These are phyloP conservation scores for Clitopilus passeckerianus DNA, from an alignment of 768 basidiomycete genomes.

Conservation along the genomic window DNA sequence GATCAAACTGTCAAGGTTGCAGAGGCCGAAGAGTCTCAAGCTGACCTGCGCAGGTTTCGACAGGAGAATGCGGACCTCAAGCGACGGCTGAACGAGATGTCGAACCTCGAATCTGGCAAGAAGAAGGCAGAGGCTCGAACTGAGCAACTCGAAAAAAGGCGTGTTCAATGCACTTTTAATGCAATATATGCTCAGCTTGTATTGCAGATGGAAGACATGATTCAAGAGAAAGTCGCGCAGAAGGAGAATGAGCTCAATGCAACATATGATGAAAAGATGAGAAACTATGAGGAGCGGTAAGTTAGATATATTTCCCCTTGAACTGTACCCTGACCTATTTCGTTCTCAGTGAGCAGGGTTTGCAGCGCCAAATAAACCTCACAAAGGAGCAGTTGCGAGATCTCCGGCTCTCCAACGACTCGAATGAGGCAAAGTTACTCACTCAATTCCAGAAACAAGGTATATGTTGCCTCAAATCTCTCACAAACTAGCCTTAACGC, in stretches of 20 bases:
- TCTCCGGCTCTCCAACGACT: conserved; percentile 86
- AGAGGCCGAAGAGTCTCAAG: conserved; percentile 74
- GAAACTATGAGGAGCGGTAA: conserved; percentile 95
- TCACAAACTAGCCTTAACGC: not conserved
- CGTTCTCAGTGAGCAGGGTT: conserved; percentile 74
- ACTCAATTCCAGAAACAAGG: conserved; percentile 91
- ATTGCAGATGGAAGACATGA: conserved; percentile 89
- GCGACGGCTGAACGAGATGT: conserved; percentile 60
- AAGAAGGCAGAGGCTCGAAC: conserved; percentile 71
- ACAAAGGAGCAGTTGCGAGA: conserved; percentile 87
- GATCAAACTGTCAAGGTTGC: conserved; percentile 91
- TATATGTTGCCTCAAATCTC: conserved; percentile 26
- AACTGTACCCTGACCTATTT: not conserved
- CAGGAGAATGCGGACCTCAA: conserved; percentile 83
- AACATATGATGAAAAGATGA: conserved; percentile 91
- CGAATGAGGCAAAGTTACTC: conserved; percentile 86
- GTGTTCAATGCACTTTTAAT: conserved; percentile 9
- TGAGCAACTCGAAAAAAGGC: conserved; percentile 86
- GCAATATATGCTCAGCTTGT: conserved; percentile 3
- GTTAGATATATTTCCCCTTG: conserved; percentile 12
- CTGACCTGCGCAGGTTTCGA: conserved; percentile 64
- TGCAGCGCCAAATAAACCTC: conserved; percentile 87
- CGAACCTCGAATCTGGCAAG: conserved; percentile 61
- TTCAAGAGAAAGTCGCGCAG: conserved; percentile 81
- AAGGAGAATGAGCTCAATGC: conserved; percentile 98